Evolutionary conservation across 176 grass and related monocot genomes (phyloP).

Genomic region (Carex littledalei): DNA sequence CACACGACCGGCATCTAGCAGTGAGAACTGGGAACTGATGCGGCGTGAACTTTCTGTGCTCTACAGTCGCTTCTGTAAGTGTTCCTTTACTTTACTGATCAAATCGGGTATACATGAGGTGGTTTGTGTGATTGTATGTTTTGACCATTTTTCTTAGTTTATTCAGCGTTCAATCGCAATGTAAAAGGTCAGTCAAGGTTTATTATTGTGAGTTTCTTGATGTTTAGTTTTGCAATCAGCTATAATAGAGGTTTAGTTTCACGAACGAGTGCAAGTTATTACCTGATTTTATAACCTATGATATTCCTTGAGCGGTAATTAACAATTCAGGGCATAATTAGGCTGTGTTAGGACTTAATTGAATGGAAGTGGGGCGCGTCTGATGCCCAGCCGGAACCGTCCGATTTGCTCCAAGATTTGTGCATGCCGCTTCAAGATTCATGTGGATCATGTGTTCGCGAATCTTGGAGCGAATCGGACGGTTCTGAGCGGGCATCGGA

Average conservation of each 20-base stretch:
- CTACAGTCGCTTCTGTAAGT: conserved; percentile 99
- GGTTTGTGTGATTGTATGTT: background rate
- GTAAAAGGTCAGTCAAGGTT: background rate
- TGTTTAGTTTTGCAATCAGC: background rate
- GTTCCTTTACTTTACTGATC: background rate
- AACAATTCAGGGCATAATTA: background rate
- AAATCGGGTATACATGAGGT: background rate
- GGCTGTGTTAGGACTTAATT: no score
- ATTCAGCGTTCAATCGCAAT: background rate
- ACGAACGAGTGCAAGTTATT: background rate
- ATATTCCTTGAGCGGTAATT: background rate
- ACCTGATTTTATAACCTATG: background rate
- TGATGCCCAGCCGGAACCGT: no score
- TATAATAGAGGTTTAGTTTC: background rate
- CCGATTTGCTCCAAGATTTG: no score
- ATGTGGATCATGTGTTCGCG: no score
- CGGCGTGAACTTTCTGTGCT: conserved; percentile 90
- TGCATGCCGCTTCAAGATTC: no score
- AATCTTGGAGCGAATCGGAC: no score
- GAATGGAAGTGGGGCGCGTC: no score
- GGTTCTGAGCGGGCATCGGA: no score
- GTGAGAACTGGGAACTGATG: conserved; percentile 96
- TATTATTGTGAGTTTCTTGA: background rate
- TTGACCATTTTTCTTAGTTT: background rate
- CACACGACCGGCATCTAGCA: conserved; percentile 72